Evolutionary conservation across 1,139 yeast genomes (phyloP).

Genomic region (Suzukiozyma palmioleophila): DNA sequence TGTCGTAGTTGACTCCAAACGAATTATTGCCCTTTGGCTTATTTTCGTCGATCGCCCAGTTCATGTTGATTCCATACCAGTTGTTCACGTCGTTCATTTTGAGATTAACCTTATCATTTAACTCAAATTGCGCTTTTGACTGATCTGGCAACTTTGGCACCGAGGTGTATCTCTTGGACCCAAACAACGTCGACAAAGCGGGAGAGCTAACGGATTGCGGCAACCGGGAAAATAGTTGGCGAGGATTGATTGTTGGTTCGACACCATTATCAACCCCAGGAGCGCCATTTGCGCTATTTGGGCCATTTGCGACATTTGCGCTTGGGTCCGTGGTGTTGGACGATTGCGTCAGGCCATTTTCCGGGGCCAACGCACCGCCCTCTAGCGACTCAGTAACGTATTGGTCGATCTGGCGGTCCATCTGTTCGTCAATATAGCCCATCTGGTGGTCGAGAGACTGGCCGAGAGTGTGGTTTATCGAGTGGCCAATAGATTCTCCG

Average conservation of each 20-base stretch:
- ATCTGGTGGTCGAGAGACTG: not conserved
- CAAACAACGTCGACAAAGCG: constrained; percentile 11
- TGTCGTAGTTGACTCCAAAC: not conserved
- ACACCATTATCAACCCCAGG: constrained; percentile 9
- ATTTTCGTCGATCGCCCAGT: not conserved
- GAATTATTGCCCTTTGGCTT: not conserved
- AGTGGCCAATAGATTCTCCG: not conserved
- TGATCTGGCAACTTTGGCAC: constrained; percentile 14
- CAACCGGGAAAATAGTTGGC: constrained; percentile 21
- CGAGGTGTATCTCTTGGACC: constrained; percentile 6
- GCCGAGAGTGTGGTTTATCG: constrained; percentile 5
- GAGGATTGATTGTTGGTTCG: constrained; percentile 32
- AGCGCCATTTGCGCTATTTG: constrained; percentile 7
- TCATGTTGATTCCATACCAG: constrained; percentile 1
- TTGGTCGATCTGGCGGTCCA: too few relatives aligned
- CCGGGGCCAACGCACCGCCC: too few relatives aligned
- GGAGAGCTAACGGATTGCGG: constrained; percentile 14
- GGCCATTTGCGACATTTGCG: constrained; percentile 11
- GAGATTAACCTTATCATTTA: constrained; percentile 7
- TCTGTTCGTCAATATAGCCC: too few relatives aligned
- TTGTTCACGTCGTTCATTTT: constrained; percentile 4
- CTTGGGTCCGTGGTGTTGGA: not conserved
- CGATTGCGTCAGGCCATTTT: too few relatives aligned
- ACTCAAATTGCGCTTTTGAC: constrained; percentile 11
- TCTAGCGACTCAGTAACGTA: too few relatives aligned